Percentiles rank a stretch among this genome's conserved stretches.
These are phyloP conservation scores for Tripterygium wilfordii DNA, from an alignment of 177 flowering plant species.

Conservation along the genomic window DNA sequence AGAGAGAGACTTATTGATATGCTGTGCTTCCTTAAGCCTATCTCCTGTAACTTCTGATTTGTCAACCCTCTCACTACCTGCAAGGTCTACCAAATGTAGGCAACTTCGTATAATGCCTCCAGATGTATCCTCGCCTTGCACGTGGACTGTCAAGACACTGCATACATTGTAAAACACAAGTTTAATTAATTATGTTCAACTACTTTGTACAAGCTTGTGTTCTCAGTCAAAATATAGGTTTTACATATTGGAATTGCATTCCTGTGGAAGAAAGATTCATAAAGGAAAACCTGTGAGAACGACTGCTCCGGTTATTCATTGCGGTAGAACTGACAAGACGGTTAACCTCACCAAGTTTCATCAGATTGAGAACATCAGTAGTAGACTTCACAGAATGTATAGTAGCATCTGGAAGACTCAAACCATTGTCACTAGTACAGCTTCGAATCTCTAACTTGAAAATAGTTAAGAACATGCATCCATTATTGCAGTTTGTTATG, in stretches of 20 bases:
- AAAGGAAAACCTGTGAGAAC: slow-evolving; percentile 72
- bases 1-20: slow-evolving; percentile 75
- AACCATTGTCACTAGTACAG: slow-evolving; percentile 40
- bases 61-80: slow-evolving; percentile 82
- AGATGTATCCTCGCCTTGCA: slow-evolving; percentile 48
- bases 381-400: slow-evolving; percentile 58
- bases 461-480: slow-evolving; percentile 41
- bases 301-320: slow-evolving; percentile 55
- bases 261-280: neutral
- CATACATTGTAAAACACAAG: slow-evolving; percentile 4
- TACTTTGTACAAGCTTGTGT: neutral
- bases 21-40: slow-evolving; percentile 74
- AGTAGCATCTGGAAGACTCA: slow-evolving; percentile 64
- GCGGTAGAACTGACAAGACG: slow-evolving; percentile 67
- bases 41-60: slow-evolving; percentile 82
- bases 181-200: no score
- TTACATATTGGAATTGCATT: neutral
- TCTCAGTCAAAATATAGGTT: neutral
- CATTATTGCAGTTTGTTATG: slow-evolving; percentile 2
- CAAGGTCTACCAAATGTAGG: slow-evolving; percentile 80
- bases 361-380: slow-evolving; percentile 55
- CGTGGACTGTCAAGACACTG: slow-evolving; percentile 59
- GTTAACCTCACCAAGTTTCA: slow-evolving; percentile 68
- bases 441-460: slow-evolving; percentile 68
- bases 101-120: slow-evolving; percentile 46